A percentile compares a stretch with the other conserved stretches of the same genome.
phyloP scores from a whole-genome alignment of 306 rosid species.

The Medicago arabica region DNA sequence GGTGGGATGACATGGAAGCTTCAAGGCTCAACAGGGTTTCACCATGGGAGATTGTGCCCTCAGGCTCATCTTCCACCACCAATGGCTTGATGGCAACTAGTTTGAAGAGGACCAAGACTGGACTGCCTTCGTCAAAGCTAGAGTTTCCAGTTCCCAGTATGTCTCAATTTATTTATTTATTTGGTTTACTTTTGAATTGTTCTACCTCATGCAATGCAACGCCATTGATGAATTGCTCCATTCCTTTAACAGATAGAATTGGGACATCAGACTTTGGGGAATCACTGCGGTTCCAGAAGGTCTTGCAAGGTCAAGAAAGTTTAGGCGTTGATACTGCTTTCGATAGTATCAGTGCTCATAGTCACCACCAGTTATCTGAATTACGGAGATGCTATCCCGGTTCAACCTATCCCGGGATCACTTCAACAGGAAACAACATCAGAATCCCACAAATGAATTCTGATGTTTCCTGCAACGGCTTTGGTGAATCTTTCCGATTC shows the following conservation, averaged over 20 bases:
- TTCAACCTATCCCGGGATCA: constrained; percentile 56
- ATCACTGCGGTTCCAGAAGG: constrained; percentile 90
- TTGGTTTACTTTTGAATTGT: constrained; percentile 6
- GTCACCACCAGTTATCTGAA: constrained; percentile 59
- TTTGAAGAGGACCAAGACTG: constrained; percentile 81
- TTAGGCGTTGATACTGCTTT: constrained; percentile 63
- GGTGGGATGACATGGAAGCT: constrained; percentile 90
- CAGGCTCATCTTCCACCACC: constrained; percentile 65
- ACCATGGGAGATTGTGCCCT: constrained; percentile 95
- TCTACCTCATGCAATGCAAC: not conserved
- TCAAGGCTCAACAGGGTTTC: constrained; percentile 86
- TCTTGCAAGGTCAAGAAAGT: constrained; percentile 99
- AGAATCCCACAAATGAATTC: constrained; percentile 57
- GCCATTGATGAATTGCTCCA: constrained; percentile 7
- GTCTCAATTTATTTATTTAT: constrained; percentile 20
- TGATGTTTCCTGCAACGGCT: constrained; percentile 68
- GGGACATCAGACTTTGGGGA: constrained; percentile 91
- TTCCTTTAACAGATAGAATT: constrained; percentile 68
- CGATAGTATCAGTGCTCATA: constrained; percentile 55
- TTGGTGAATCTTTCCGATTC: constrained; percentile 76
- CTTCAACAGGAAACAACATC: constrained; percentile 60
- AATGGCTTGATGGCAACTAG: constrained; percentile 64
- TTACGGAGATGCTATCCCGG: constrained; percentile 71
- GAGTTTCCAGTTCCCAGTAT: constrained; percentile 83
- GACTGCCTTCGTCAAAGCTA: constrained; percentile 58